Base-by-base conservation (phyloP, 768 basidiomycete species). In the Mycena leptocephala region DNA sequence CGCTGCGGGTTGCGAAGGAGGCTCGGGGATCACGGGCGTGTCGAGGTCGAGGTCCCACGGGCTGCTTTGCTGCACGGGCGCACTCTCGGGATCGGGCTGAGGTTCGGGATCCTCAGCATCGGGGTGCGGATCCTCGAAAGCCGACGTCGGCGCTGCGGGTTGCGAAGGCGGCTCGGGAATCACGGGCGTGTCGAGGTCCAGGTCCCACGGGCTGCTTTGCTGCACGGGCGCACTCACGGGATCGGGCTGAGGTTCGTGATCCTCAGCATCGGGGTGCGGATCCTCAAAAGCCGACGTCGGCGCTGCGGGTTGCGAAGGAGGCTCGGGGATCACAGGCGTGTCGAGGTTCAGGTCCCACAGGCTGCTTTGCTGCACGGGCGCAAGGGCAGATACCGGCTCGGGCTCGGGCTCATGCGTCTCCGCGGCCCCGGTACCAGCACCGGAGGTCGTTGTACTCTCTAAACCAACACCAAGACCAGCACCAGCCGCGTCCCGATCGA, bases 301-400 rank as follows among this genome's bases (percentile, higher is more conserved):
- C 28, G n/a, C n/a, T n/a, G n/a, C n/a, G n/a, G n/a, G n/a, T n/a
- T n/a, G n/a, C n/a, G n/a, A n/a, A n/a, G n/a, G n/a, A n/a, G 61
- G 70, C 46, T 62, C 46, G 59, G 46, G 48, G 46, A 53, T 58
- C 53, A 58, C 70, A 33, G 59, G 70, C 30, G 59, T 37, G 70
- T 72, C 62, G 62, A 62, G 51, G 35, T 53, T 51, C 35, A 72
- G 51, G 71, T 39, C 24, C 71, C 71, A 72, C 51, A 53, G 61
- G 37, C 43, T 28, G 30, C 30, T 26, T 62, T 63, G 59, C 46
- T 48, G 30, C n/a, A 71, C 59, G 33, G 70, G 59, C 58, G 43
- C 43, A 46, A 43, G 59, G n/a, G 30, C 59, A 24, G 70, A 46
- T 33, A 9, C 51, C 22, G 56, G 48, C 39, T 35, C 70, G 22